Evolutionary conservation across 2,329 filamentous ascomycete genomes (phyloP).

Genomic region (Harringtonia aguacate): DNA sequence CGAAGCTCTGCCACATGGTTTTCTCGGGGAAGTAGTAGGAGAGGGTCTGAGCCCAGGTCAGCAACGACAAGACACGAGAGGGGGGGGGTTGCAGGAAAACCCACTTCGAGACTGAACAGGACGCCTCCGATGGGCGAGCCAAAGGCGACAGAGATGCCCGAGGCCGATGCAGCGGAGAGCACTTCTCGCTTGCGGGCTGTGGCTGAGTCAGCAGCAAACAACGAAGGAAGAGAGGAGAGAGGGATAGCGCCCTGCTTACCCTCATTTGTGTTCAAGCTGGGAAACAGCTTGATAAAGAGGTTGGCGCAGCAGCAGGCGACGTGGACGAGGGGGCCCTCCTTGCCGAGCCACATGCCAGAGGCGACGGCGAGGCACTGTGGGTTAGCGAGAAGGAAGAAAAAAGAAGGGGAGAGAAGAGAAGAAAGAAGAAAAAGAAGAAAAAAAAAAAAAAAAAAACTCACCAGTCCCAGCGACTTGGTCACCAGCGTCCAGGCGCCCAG

Average conservation of each 20-base stretch:
- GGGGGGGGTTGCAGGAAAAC: slow-evolving; percentile 10
- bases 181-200: slow-evolving; percentile 85
- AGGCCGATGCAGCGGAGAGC: slow-evolving; percentile 81
- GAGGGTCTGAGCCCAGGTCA: slow-evolving; percentile 51
- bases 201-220: not conserved
- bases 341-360: slow-evolving; percentile 92
- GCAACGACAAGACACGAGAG: not conserved
- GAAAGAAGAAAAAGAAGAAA: not conserved
- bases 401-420: not conserved
- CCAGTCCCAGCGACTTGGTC: slow-evolving; percentile 81
- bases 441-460: slow-evolving; percentile 27
- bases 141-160: slow-evolving; percentile 89
- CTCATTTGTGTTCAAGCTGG: slow-evolving; percentile 75
- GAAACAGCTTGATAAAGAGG: slow-evolving; percentile 82
- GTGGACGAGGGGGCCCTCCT: slow-evolving; percentile 91
- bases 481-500: slow-evolving; percentile 79
- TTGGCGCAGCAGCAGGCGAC: slow-evolving; percentile 96
- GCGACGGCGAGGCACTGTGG: slow-evolving; percentile 77
- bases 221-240: not conserved
- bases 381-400: slow-evolving; percentile 13
- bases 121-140: slow-evolving; percentile 91
- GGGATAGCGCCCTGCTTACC: no score
- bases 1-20: slow-evolving; percentile 99
- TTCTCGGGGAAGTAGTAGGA: slow-evolving; percentile 98
- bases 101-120: slow-evolving; percentile 81